Percentiles rank a stretch among this genome's conserved stretches.
Evolutionary conservation across 495 filamentous ascomycete genomes (phyloP).

Genomic region (Halenospora varia): DNA sequence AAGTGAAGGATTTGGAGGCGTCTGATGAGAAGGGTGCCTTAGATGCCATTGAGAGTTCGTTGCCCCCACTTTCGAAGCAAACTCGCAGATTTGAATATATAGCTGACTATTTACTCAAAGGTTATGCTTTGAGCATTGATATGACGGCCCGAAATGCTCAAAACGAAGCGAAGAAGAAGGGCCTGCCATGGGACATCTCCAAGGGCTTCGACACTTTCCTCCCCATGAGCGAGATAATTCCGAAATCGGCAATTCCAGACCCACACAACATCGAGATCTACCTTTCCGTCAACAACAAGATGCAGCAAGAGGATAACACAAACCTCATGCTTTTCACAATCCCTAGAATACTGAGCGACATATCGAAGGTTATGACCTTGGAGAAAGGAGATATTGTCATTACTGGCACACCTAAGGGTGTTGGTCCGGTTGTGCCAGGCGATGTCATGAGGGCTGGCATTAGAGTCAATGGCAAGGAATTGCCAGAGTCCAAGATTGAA

Average conservation of each 20-base stretch:
- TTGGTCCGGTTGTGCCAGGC: slow-evolving; percentile 77
- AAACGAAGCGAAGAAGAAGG: slow-evolving; percentile 93
- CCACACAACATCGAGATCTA: slow-evolving; percentile 85
- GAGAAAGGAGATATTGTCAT: slow-evolving; percentile 89
- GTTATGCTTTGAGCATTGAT: slow-evolving; percentile 82
- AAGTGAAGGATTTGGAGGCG: slow-evolving; percentile 66
- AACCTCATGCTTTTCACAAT: slow-evolving; percentile 89
- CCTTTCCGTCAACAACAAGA: slow-evolving; percentile 70
- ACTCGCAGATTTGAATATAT: no score
- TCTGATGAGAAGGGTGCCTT: slow-evolving; percentile 59
- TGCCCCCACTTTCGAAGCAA: neutral
- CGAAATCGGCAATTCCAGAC: slow-evolving; percentile 73
- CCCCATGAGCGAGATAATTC: slow-evolving; percentile 74
- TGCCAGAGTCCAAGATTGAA: slow-evolving; percentile 83
- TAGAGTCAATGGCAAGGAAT: slow-evolving; percentile 73
- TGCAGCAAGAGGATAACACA: slow-evolving; percentile 79
- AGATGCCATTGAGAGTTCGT: slow-evolving; percentile 55
- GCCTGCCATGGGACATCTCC: slow-evolving; percentile 90
- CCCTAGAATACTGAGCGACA: slow-evolving; percentile 81
- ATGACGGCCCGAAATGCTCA: slow-evolving; percentile 94
- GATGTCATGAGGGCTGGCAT: slow-evolving; percentile 89
- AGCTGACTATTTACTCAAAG: slow-evolving; percentile 33
- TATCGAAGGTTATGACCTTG: slow-evolving; percentile 89
- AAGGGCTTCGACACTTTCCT: slow-evolving; percentile 98
- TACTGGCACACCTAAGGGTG: slow-evolving; percentile 95